phyloP scores from a whole-genome alignment of 2,329 filamentous ascomycete species.

The Xylariaceae sp. region DNA sequence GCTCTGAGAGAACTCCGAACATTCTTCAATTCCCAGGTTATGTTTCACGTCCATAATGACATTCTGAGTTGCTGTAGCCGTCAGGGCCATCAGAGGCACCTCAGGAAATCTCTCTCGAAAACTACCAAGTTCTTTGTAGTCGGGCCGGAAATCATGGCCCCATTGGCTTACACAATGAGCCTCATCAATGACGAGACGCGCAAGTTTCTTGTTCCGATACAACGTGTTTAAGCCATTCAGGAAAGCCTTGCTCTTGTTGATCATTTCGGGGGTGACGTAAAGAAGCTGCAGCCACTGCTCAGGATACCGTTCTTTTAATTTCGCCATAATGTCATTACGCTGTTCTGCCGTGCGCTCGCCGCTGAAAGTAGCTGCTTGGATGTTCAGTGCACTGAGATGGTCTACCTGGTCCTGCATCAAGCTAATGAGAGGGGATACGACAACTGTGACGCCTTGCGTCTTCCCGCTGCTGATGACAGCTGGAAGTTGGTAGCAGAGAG shows the following conservation, averaged over 20 bases:
- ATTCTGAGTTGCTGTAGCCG: slow-evolving; percentile 90
- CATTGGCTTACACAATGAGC: slow-evolving; percentile 99
- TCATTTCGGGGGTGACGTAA: slow-evolving; percentile 97
- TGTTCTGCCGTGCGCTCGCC: slow-evolving; percentile 69
- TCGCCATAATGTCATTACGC: slow-evolving; percentile 66
- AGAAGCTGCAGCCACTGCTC: slow-evolving; percentile 82
- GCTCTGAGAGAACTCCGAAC: slow-evolving; percentile 83
- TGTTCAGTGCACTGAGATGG: slow-evolving; percentile 73
- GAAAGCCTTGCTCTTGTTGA: slow-evolving; percentile 77
- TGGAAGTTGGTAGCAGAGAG: slow-evolving; percentile 93
- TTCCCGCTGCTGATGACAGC: slow-evolving; percentile 80
- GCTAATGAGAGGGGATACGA: slow-evolving; percentile 92
- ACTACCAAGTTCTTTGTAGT: slow-evolving; percentile 85
- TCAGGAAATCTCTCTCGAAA: slow-evolving; percentile 72
- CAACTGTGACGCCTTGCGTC: slow-evolving; percentile 85
- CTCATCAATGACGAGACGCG: slow-evolving; percentile 94
- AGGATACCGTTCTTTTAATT: slow-evolving; percentile 63
- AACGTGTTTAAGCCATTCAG: slow-evolving; percentile 66
- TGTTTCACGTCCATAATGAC: slow-evolving; percentile 91
- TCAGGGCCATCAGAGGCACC: slow-evolving; percentile 92
- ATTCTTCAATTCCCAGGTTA: slow-evolving; percentile 81
- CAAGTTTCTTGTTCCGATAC: slow-evolving; percentile 72
- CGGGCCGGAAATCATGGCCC: slow-evolving; percentile 96
- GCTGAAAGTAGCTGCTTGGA: slow-evolving; percentile 82
- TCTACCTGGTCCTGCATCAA: slow-evolving; percentile 97